A percentile compares a stretch with the other conserved stretches of the same genome.
Conservation (phyloP, 2,329 filamentous ascomycete species). For the Cryphonectria parasitica region DNA sequence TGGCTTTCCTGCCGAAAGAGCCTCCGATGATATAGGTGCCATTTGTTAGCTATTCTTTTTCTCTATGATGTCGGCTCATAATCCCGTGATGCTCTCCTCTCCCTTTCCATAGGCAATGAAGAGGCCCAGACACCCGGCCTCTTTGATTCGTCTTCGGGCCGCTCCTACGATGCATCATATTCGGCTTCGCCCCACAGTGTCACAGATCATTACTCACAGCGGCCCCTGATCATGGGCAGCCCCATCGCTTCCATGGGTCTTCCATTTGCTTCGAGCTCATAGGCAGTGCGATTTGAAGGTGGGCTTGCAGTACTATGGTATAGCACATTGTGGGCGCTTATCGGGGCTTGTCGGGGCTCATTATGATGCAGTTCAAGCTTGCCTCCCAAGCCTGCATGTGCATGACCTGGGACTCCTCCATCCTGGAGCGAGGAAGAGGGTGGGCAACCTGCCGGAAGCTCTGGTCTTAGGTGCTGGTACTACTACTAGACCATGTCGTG, state of each 20-base stretch:
- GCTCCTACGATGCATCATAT: conserved; percentile 20
- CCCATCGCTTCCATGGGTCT: conserved; percentile 8
- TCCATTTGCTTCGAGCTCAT: conserved; percentile 1
- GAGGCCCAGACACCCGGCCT: not conserved
- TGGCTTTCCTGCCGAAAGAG: not conserved
- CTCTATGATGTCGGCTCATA: not conserved
- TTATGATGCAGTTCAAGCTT: not conserved
- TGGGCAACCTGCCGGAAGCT: conserved; percentile 20
- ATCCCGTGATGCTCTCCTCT: not conserved
- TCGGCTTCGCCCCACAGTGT: conserved; percentile 16
- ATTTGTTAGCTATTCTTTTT: not conserved
- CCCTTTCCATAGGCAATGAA: not conserved
- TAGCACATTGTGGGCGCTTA: conserved; percentile 26
- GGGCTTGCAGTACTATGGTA: conserved; percentile 14
- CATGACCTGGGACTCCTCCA: conserved; percentile 24
- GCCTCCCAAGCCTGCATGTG: conserved; percentile 20
- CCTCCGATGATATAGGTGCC: not conserved
- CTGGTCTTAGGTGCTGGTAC: conserved; percentile 10
- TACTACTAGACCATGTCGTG: not conserved
- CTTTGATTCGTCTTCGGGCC: conserved; percentile 15
- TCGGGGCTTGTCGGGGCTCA: conserved; percentile 11
- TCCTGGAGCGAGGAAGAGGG: conserved; percentile 20
- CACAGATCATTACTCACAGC: conserved; percentile 26
- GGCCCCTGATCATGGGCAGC: conserved; percentile 12
- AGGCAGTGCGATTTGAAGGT: not conserved